phyloP scores from a whole-genome alignment of 2,329 filamentous ascomycete species.

The Nemania bipapillata region DNA sequence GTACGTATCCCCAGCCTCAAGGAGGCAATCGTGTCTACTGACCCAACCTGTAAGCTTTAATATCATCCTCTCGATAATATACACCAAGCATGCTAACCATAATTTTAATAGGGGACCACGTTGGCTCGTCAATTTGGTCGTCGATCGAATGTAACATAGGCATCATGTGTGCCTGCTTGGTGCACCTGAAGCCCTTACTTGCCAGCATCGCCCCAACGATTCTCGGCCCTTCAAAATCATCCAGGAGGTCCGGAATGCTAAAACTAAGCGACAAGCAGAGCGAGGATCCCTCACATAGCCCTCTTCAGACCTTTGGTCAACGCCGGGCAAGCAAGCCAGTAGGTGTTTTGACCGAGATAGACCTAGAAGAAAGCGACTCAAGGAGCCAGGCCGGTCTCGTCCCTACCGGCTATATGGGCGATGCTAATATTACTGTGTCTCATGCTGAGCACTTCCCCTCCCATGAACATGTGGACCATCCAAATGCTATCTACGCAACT shows the following conservation, averaged over 20 bases:
- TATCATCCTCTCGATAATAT: neutral
- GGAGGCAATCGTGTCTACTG: slow-evolving; percentile 8
- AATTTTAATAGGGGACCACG: slow-evolving; percentile 14
- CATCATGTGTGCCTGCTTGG: slow-evolving; percentile 21
- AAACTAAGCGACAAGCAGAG: slow-evolving; percentile 16
- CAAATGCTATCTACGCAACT: slow-evolving; percentile 17
- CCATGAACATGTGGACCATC: neutral
- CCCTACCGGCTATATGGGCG: slow-evolving; percentile 1
- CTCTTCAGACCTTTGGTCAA: slow-evolving; percentile 22
- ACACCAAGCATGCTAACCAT: neutral
- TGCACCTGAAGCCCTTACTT: slow-evolving; percentile 18
- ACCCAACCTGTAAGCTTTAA: slow-evolving; percentile 10
- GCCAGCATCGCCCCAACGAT: slow-evolving; percentile 40
- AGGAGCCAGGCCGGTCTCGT: neutral
- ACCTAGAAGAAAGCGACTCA: slow-evolving; percentile 2
- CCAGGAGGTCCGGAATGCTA: neutral
- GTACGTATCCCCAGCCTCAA: slow-evolving; percentile 20
- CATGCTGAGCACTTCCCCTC: neutral
- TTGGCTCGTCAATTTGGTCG: slow-evolving; percentile 18
- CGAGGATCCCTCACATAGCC: slow-evolving; percentile 4
- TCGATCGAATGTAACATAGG: slow-evolving; percentile 23
- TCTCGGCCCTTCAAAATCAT: neutral
- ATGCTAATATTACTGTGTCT: slow-evolving; percentile 1
- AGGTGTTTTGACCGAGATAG: slow-evolving; percentile 19
- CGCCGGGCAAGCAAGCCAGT: slow-evolving; percentile 9